Evolutionary conservation across 352 stramenopile species (phyloP).

Genomic region (Pythium biforme): DNA sequence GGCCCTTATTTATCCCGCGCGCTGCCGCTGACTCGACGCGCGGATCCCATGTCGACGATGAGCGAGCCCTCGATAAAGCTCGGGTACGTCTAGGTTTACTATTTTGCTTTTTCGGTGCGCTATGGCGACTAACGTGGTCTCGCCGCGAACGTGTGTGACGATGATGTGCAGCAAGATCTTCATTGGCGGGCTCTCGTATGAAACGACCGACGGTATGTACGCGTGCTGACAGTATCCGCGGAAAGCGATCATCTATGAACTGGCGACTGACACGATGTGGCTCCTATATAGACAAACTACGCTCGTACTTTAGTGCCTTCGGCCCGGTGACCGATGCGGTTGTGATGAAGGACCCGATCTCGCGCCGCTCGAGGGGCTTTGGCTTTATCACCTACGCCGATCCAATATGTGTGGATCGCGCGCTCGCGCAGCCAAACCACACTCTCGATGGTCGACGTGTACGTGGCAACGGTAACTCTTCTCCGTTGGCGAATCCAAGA

Average conservation of each 20-base stretch:
- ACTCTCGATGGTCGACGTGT: conserved; percentile 89
- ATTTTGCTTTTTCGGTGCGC: no score
- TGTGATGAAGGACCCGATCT: conserved; percentile 93
- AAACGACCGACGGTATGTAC: conserved; percentile 81
- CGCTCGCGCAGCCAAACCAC: conserved; percentile 87
- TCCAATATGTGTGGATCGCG: conserved; percentile 83
- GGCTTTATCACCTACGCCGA: conserved; percentile 94
- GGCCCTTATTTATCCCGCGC: conserved; percentile 21
- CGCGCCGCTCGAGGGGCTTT: conserved; percentile 87
- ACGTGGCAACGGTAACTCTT: conserved; percentile 23
- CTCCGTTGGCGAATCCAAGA: not conserved
- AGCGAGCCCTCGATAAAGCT: conserved; percentile 36
- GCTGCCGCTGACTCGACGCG: not conserved
- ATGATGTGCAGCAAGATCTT: conserved; percentile 82
- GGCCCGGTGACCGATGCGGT: conserved; percentile 89
- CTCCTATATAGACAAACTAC: conserved; percentile 77
- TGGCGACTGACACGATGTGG: not conserved
- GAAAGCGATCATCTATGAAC: not conserved
- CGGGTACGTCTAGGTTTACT: conserved; percentile 25
- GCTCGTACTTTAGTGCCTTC: conserved; percentile 88
- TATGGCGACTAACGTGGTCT: not conserved
- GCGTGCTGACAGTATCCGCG: not conserved
- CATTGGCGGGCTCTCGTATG: conserved; percentile 88
- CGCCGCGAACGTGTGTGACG: not conserved
- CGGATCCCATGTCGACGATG: conserved; percentile 23